Conservation (phyloP, 352 stramenopile species). For the Thraustotheca clavata region DNA sequence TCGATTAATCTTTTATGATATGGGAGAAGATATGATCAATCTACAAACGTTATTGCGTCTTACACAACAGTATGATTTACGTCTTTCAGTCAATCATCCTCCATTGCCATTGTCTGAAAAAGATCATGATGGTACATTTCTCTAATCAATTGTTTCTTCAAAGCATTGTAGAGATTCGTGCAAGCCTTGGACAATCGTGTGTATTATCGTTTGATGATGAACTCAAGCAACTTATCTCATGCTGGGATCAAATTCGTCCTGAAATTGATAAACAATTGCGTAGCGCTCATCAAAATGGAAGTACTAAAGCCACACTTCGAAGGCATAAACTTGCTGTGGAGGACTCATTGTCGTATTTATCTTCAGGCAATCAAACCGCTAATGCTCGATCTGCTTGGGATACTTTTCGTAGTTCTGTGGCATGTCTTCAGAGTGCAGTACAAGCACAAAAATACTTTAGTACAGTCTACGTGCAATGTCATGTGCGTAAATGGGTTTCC, state of each 20-base stretch:
- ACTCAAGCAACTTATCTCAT: slow-evolving; percentile 53
- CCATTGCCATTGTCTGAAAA: slow-evolving; percentile 40
- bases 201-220: slow-evolving; percentile 26
- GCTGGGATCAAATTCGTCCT: slow-evolving; percentile 42
- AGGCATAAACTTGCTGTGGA: slow-evolving; percentile 52
- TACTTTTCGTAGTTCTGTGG: slow-evolving; percentile 16
- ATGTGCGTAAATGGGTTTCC: slow-evolving; percentile 17
- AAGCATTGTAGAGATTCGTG: background rate
- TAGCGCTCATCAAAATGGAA: slow-evolving; percentile 49
- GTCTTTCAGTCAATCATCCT: slow-evolving; percentile 44
- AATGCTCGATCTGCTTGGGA: slow-evolving; percentile 5
- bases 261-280: slow-evolving; percentile 48
- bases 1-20: slow-evolving; percentile 54
- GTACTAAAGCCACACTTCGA: slow-evolving; percentile 45
- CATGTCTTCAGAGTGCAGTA: slow-evolving; percentile 6
- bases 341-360: slow-evolving; percentile 22
- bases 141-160: slow-evolving; percentile 15
- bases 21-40: slow-evolving; percentile 49
- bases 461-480: slow-evolving; percentile 19
- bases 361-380: background rate
- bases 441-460: slow-evolving; percentile 13
- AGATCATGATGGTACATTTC: slow-evolving; percentile 39
- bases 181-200: background rate
- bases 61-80: slow-evolving; percentile 47
- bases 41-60: slow-evolving; percentile 46